Percentiles rank a stretch among this genome's conserved stretches.
phyloP scores from a whole-genome alignment of 208 protist species.

The Trypanosoma rangeli region DNA sequence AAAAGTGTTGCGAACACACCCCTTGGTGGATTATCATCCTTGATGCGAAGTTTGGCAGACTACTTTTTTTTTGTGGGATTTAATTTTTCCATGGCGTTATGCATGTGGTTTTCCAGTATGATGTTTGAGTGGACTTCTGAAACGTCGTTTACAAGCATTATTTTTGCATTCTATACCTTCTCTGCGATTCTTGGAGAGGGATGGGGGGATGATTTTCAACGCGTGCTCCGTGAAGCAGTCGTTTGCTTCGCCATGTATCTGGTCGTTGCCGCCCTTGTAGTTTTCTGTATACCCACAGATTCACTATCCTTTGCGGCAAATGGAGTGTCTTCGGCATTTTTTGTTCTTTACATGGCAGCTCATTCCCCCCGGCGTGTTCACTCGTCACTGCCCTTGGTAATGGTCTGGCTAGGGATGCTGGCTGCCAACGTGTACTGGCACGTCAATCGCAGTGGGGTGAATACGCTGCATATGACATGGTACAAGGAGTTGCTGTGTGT shows the following conservation, averaged over 20 bases:
- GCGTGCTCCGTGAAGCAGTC: constrained; percentile 22
- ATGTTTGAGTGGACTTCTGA: constrained; percentile 38
- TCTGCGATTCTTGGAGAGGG: constrained; percentile 31
- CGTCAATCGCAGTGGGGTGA: background rate
- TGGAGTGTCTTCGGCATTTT: constrained; percentile 30
- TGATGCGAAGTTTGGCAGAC: constrained; percentile 17
- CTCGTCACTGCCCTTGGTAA: constrained; percentile 30
- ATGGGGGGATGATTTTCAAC: constrained; percentile 12
- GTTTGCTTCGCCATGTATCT: constrained; percentile 20
- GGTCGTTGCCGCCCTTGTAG: constrained; percentile 7
- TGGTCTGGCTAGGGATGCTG: constrained; percentile 41
- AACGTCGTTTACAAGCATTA: constrained; percentile 21
- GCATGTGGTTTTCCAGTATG: constrained; percentile 45
- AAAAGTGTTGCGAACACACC: constrained; percentile 10
- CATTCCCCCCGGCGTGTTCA: constrained; percentile 36
- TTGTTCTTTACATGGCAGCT: constrained; percentile 40
- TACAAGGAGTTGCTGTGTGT: constrained; percentile 18
- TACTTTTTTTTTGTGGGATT: constrained; percentile 62
- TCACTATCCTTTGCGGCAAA: constrained; percentile 42
- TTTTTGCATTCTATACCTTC: constrained; percentile 29
- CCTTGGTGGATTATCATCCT: background rate
- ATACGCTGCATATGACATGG: background rate
- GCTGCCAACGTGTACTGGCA: constrained; percentile 26
- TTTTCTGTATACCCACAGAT: constrained; percentile 23
- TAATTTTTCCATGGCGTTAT: constrained; percentile 44